Base-by-base conservation (phyloP, 78 protist genomes). In the Tieghemostelium lacteum region DNA sequence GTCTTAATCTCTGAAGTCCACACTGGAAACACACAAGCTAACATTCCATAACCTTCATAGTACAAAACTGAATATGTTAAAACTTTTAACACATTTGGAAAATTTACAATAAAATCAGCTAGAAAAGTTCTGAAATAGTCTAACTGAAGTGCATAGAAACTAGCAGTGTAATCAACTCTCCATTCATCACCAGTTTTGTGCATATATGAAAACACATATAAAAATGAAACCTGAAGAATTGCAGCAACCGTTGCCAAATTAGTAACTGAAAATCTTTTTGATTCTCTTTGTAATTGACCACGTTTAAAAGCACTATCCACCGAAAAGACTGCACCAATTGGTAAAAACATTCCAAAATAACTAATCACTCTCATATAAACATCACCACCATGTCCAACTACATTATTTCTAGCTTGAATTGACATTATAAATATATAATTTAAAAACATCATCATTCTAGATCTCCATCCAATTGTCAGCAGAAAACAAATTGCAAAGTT, bases 131-230 rank as follows among this genome's bases (percentile, higher is more conserved):
- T 64, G 40, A 86, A 86, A 58, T 65, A 86, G 52, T 86, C 92
- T 17, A 86, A 52, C 26, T 86, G 52, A 24, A 86, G 37, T 2
- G 92, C 92, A 52, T 31, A 72, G 2, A 20, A 86, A 8, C 83
- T 57, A 8, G 92, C 92, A 29, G 92, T 71, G n/a, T 45, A 45
- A 64, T 86, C 92, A 5, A 36, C 34, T 73, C 86, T 69, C 92
- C 92, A 86, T 73, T 86, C 92, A 64, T 86, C 86, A 33, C 92
- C 92, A 61, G 92, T 73, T 52, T 86, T 86, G 50, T 86, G 92
- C 5, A 73, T 33, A 64, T 73, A 72, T 20, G 92, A 86, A 42
- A 86, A 86, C 24, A 57, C 49, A 54, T 86, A 86, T 31, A 86
- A 50, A 75, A 86, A 73, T 50, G 42, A 16, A 64, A 86, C 39